Conservation (phyloP, 441 rosid genomes). For the Populus hybrid region DNA sequence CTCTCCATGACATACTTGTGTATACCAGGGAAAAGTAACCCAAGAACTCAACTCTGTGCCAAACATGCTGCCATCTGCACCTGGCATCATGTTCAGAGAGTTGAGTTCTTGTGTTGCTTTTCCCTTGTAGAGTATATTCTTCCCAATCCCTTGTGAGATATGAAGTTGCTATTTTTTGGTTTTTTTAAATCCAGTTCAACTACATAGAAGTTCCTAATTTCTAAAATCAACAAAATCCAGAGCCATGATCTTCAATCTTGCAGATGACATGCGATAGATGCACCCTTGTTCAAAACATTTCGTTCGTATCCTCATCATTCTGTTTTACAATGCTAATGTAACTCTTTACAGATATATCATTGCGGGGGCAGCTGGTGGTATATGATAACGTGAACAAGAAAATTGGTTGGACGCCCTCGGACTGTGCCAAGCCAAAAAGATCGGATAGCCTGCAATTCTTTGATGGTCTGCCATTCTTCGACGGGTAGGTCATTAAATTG, state of each 20-base stretch:
- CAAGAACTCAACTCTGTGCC: too few relatives aligned
- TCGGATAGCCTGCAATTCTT: conserved; percentile 43
- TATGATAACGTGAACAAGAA: conserved; percentile 70
- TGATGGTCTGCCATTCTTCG: conserved; percentile 47
- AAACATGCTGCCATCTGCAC: too few relatives aligned
- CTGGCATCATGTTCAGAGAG: not conserved
- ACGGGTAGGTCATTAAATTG: conserved; percentile 21
- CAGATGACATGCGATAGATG: not conserved
- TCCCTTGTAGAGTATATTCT: not conserved
- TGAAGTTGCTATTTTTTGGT: not conserved
- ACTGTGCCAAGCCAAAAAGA: conserved; percentile 49
- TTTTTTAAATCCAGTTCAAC: not conserved
- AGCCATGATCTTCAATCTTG: not conserved
- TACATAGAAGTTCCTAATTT: not conserved
- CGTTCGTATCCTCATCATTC: not conserved
- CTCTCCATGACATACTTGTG: too few relatives aligned
- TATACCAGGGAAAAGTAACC: too few relatives aligned
- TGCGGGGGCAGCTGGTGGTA: conserved; percentile 69
- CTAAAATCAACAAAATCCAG: too few relatives aligned
- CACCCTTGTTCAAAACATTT: not conserved
- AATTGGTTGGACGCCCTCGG: conserved; percentile 74
- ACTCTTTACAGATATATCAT: conserved; percentile 55
- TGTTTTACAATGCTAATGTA: not conserved
- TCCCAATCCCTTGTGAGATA: too few relatives aligned
- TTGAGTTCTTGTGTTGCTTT: not conserved